phyloP scores from a whole-genome alignment of 768 basidiomycete genomes.

The Cystofilobasidium macerans region DNA sequence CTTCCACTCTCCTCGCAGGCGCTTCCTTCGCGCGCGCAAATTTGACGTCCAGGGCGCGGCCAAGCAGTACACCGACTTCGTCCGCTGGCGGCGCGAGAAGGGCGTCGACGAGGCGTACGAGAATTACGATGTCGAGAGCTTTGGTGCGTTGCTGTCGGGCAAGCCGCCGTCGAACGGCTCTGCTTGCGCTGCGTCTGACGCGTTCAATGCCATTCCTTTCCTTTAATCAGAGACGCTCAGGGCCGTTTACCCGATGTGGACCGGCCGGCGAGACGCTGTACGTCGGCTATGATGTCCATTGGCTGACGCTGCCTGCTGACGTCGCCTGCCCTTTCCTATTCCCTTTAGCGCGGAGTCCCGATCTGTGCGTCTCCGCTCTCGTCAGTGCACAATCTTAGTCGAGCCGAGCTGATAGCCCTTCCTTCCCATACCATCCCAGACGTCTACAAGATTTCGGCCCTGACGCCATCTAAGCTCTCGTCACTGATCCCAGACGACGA shows the following conservation, averaged over 20 bases:
- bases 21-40: conserved; percentile 26
- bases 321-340: not conserved
- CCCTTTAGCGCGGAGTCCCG: conserved; percentile 23
- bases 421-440: no score
- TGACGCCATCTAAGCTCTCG: conserved; percentile 16
- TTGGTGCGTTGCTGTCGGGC: not conserved
- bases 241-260: conserved; percentile 24
- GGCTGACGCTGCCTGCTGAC: not conserved
- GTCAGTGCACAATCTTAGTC: not conserved
- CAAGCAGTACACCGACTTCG: conserved; percentile 21
- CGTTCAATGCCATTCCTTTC: not conserved
- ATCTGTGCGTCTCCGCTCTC: conserved; percentile 9
- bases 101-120: conserved; percentile 21
- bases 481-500: conserved; percentile 19
- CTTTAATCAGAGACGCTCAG: conserved; percentile 12
- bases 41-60: conserved; percentile 22
- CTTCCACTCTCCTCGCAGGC: not conserved
- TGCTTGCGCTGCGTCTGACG: not conserved
- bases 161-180: no score
- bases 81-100: conserved; percentile 19
- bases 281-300: not conserved
- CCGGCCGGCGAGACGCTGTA: conserved; percentile 11
- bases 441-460: conserved; percentile 27
- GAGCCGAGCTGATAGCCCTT: no score
- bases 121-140: conserved; percentile 20